Conservation (phyloP, 202 grass and related monocot genomes). For the Panicum hallii region DNA sequence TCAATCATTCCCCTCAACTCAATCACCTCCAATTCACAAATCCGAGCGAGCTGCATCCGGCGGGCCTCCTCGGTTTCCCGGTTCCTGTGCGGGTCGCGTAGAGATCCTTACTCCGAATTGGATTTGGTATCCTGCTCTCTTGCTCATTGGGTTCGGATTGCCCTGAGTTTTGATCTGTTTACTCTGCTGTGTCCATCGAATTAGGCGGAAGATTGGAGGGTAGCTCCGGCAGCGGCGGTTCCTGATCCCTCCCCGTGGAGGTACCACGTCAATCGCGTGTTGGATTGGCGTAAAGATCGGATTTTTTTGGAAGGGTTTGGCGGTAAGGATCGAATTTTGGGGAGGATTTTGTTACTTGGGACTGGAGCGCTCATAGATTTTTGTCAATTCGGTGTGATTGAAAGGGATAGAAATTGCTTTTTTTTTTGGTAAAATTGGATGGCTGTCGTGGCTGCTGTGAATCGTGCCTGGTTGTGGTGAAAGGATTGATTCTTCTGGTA, state of each 20-base stretch:
- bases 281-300: constrained; percentile 21
- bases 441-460: constrained; percentile 5
- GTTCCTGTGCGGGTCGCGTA: not conserved
- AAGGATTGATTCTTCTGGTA: constrained; percentile 1
- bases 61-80: not conserved
- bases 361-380: constrained; percentile 12
- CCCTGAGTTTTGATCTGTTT: not conserved
- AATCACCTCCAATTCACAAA: constrained; percentile 14
- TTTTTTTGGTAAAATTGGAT: not conserved
- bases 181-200: not conserved
- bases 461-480: not conserved
- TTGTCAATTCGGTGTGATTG: not conserved
- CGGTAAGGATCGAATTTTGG: not conserved
- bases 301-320: constrained; percentile 13
- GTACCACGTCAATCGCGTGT: not conserved
- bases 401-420: constrained; percentile 2
- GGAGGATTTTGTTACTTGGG: not conserved
- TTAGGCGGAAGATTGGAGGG: constrained; percentile 7
- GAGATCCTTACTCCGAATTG: not conserved
- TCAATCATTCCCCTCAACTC: not conserved
- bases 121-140: not conserved
- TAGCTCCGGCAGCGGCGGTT: constrained; percentile 24
- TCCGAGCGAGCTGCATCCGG: not conserved
- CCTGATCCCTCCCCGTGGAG: not conserved
- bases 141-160: constrained; percentile 13